Conservation (phyloP, 2,329 filamentous ascomycete species). For the Fusarium sp. region DNA sequence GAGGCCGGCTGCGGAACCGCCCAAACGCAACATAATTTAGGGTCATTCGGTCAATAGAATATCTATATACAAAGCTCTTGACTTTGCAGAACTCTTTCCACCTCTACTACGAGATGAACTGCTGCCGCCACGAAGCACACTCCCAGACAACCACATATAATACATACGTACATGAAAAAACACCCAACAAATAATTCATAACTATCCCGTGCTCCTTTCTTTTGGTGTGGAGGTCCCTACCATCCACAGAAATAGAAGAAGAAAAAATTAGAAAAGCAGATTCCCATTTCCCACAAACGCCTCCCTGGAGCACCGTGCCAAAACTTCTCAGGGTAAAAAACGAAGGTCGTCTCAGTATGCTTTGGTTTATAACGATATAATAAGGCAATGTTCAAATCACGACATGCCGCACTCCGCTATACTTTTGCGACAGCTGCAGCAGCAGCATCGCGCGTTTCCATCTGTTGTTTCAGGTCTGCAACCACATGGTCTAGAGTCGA, state of each 20-base stretch:
- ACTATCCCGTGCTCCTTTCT: constrained; percentile 50
- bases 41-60: constrained; percentile 26
- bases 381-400: constrained; percentile 9
- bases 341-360: constrained; percentile 47
- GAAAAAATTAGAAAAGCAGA: constrained; percentile 33
- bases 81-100: constrained; percentile 33
- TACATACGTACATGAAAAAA: constrained; percentile 47
- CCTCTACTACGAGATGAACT: constrained; percentile 16
- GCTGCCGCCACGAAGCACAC: constrained; percentile 43
- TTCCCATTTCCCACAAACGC: constrained; percentile 49
- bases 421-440: constrained; percentile 41
- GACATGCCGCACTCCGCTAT: constrained; percentile 26
- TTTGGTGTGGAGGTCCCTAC: constrained; percentile 51
- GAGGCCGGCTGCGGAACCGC: background rate
- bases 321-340: constrained; percentile 39
- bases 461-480: constrained; percentile 52
- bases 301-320: constrained; percentile 49
- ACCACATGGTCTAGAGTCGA: constrained; percentile 53
- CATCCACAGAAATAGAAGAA: constrained; percentile 45
- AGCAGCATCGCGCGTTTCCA: constrained; percentile 51
- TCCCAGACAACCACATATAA: constrained; percentile 47
- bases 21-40: background rate
- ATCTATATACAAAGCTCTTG: constrained; percentile 42
- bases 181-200: constrained; percentile 40
- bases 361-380: constrained; percentile 38